These are phyloP conservation scores for Bacterosira constricta DNA, from an alignment of 108 stramenopile species.

Conservation along the genomic window DNA sequence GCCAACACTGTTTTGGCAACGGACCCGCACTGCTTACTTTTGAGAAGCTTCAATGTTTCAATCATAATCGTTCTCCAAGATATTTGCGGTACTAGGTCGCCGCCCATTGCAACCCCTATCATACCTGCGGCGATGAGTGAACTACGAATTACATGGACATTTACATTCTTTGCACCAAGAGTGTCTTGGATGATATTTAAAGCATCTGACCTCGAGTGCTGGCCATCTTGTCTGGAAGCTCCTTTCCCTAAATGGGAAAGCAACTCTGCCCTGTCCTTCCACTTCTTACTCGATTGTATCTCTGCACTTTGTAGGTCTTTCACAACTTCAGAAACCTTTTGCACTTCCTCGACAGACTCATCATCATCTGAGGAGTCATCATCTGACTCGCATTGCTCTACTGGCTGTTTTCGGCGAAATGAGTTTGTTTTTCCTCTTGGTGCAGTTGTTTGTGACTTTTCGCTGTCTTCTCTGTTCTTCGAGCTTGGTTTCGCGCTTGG, in stretches of 20 bases:
- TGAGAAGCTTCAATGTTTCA: conserved; percentile 57
- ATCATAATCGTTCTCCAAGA: conserved; percentile 63
- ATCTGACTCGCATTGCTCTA: conserved; percentile 36
- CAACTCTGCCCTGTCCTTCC: conserved; percentile 68
- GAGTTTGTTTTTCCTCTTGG: conserved; percentile 1
- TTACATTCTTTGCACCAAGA: conserved; percentile 57
- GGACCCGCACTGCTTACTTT: conserved; percentile 54
- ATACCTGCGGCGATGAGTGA: conserved; percentile 55
- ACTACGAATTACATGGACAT: conserved; percentile 60
- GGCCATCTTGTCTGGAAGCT: conserved; percentile 37
- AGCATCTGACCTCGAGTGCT: conserved; percentile 23
- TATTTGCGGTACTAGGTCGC: conserved; percentile 42
- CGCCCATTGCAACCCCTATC: conserved; percentile 56
- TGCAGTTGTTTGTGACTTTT: neutral
- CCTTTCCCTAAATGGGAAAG: conserved; percentile 55
- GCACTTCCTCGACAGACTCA: conserved; percentile 30
- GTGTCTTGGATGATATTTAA: conserved; percentile 55
- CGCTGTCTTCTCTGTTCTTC: neutral
- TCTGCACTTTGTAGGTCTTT: conserved; percentile 57
- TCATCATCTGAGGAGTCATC: conserved; percentile 26
- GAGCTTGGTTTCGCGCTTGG: conserved; percentile 7
- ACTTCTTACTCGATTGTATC: conserved; percentile 44
- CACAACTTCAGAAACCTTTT: conserved; percentile 42
- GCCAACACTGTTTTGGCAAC: conserved; percentile 54
- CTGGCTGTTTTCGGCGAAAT: neutral